Conservation (phyloP, 805 yeast genomes). For the Vanderwaltozyma yarrowii region DNA sequence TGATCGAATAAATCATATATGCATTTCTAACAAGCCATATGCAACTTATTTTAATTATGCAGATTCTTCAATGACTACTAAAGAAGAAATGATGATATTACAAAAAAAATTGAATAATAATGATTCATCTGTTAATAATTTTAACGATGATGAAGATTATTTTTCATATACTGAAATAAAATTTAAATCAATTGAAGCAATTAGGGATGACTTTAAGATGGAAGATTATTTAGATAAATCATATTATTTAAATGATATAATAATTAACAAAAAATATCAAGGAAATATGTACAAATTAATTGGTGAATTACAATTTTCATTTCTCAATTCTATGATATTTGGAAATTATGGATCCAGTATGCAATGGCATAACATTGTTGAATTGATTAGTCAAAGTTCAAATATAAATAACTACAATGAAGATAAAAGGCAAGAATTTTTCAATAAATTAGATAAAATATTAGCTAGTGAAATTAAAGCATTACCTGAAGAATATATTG, state of each 20-base stretch:
- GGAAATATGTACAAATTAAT: slow-evolving; percentile 26
- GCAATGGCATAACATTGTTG: slow-evolving; percentile 51
- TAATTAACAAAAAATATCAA: slow-evolving; percentile 23
- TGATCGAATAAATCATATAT: slow-evolving; percentile 4
- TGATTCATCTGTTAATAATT: background rate
- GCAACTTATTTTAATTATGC: slow-evolving; percentile 9
- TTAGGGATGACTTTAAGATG: slow-evolving; percentile 34
- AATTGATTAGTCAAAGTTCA: slow-evolving; percentile 25
- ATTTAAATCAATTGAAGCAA: slow-evolving; percentile 24
- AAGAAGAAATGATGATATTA: slow-evolving; percentile 16
- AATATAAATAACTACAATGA: slow-evolving; percentile 2
- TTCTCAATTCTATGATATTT: slow-evolving; percentile 38
- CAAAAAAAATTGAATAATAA: slow-evolving; percentile 6
- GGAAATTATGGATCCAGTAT: slow-evolving; percentile 55
- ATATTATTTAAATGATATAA: slow-evolving; percentile 40
- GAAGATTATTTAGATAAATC: slow-evolving; percentile 48
- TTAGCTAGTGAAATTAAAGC: slow-evolving; percentile 13
- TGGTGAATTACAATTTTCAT: slow-evolving; percentile 48
- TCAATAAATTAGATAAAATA: slow-evolving; percentile 9
- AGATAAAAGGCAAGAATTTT: background rate
- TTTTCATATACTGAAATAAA: slow-evolving; percentile 17
- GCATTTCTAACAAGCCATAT: background rate
- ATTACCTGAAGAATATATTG: slow-evolving; percentile 19
- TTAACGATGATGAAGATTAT: slow-evolving; percentile 2
- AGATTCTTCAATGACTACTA: slow-evolving; percentile 24